Base-by-base conservation (phyloP, 306 rosid genomes). In the Cicer cuneatum region DNA sequence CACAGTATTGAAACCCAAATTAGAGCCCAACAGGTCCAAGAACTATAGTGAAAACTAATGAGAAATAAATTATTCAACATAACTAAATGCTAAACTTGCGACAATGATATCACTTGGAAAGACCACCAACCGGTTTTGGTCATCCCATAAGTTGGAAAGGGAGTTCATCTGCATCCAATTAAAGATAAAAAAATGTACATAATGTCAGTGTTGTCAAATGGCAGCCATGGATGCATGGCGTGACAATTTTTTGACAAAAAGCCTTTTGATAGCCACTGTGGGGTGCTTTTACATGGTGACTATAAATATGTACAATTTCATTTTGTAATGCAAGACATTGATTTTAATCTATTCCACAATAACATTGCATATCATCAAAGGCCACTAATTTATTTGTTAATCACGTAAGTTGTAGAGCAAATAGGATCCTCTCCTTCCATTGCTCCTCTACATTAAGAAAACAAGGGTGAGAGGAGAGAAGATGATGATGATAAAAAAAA, bases 11-110 rank as follows among this genome's bases (percentile, higher is more conserved):
- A 65, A 65, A 65, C 42, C 43, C 19, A 60, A 71, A 45, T 63
- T 63, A 43, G 53, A 67, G 37, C 38, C 40, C 39, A 64, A 71
- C 47, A 72, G 29, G 66, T 76, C 19, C n/a, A 33, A 58, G 39
- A 58, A 71, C 65, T 7, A 49, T 6, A 46, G 35, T n/a, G 21
- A 81, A 48, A 48, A 75, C 37, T 6, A 40, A 49, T 33, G 62
- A 37, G 46, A 73, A 45, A 45, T 48, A 71, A 77, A 73, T 59
- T 65, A 66, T 61, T 53, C 11, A 67, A 61, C 60, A 35, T 49
- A 56, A 54, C 62, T 11, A 15, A 61, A 33, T 42, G 67, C 54
- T 65, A 19, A 45, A 53, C 51, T 38, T 40, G 11, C 14, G 70
- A 63, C 64, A 29, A 64, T 11, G 45, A 13, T 47, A 49, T 57